A percentile compares a stretch with the other conserved stretches of the same genome.
phyloP scores from a whole-genome alignment of 2,329 filamentous ascomycete genomes.

The Aaosphaeria pasadenensis region DNA sequence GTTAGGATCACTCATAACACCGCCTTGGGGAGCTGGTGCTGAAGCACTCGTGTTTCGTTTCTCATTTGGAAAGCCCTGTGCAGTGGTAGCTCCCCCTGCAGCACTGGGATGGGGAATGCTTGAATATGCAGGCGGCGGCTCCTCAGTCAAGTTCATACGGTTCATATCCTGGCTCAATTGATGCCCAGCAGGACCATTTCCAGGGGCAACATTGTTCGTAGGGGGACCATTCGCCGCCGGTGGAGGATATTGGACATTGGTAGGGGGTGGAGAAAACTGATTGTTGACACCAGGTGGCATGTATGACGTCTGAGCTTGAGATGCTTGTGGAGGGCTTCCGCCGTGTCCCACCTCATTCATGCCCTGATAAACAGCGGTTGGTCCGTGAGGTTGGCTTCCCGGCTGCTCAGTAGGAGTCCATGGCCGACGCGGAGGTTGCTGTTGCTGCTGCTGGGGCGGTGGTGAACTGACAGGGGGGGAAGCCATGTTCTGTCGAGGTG shows the following conservation, averaged over 20 bases:
- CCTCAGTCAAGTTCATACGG: slow-evolving; percentile 74
- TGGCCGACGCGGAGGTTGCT: slow-evolving; percentile 57
- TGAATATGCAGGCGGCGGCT: slow-evolving; percentile 93
- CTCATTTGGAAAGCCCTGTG: slow-evolving; percentile 69
- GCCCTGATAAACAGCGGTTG: slow-evolving; percentile 89
- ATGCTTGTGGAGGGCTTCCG: slow-evolving; percentile 39
- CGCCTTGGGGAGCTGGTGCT: slow-evolving; percentile 24
- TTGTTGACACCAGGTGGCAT: too few relatives aligned
- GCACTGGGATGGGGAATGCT: slow-evolving; percentile 54
- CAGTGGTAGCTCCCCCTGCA: slow-evolving; percentile 42
- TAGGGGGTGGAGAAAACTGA: slow-evolving; percentile 19
- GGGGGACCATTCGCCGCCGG: slow-evolving; percentile 11
- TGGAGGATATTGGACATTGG: slow-evolving; percentile 12
- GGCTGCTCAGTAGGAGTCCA: slow-evolving; percentile 96
- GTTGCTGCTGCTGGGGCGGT: slow-evolving; percentile 23
- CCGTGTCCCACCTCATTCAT: slow-evolving; percentile 60
- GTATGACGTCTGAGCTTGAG: slow-evolving; percentile 6
- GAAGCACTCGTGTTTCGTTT: slow-evolving; percentile 56
- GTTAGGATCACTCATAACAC: slow-evolving; percentile 37
- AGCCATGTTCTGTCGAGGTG: slow-evolving; percentile 47
- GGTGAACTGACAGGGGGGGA: slow-evolving; percentile 33
- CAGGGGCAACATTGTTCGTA: not conserved
- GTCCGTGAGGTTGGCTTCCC: slow-evolving; percentile 81
- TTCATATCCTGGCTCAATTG: slow-evolving; percentile 85
- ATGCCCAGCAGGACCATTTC: slow-evolving; percentile 43